These are phyloP conservation scores for Chlorella sp. DNA, from an alignment of 139 green algal genomes.

Conservation along the genomic window DNA sequence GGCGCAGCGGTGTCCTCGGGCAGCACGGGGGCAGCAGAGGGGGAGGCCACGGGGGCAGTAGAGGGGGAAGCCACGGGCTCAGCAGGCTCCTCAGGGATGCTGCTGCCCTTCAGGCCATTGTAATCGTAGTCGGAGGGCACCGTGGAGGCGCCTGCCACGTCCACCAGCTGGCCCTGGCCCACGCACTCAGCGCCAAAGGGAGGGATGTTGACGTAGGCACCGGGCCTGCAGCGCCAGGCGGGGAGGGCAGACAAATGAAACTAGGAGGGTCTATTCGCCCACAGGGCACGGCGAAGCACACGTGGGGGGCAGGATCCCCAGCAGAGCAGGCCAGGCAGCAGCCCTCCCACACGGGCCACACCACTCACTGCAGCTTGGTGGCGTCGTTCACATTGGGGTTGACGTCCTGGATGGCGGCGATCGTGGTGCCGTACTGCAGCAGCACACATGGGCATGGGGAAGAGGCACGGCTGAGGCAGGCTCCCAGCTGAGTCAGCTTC, in stretches of 20 bases:
- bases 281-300: not conserved
- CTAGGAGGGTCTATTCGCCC: not conserved
- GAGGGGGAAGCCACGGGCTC: not conserved
- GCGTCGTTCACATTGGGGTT: conserved; percentile 15
- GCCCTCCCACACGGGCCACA: too few species aligned
- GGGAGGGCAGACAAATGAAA: not conserved
- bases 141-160: conserved; percentile 1
- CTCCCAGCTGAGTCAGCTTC: not conserved
- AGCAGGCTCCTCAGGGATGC: too few species aligned
- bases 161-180: not conserved
- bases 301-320: not conserved
- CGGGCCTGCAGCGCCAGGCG: conserved; percentile 7
- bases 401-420: not conserved
- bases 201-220: conserved; percentile 12
- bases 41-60: not conserved
- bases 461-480: not conserved
- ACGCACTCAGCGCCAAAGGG: not conserved
- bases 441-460: not conserved
- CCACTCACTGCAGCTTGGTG: conserved; percentile 30
- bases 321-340: not conserved
- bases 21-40: not conserved
- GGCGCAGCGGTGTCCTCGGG: not conserved
- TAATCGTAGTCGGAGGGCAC: conserved; percentile 13
- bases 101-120: not conserved
- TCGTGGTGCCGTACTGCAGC: conserved; percentile 15